Evolutionary conservation across 139 green algal species (phyloP).

Genomic region (Tetraselmis chui): DNA sequence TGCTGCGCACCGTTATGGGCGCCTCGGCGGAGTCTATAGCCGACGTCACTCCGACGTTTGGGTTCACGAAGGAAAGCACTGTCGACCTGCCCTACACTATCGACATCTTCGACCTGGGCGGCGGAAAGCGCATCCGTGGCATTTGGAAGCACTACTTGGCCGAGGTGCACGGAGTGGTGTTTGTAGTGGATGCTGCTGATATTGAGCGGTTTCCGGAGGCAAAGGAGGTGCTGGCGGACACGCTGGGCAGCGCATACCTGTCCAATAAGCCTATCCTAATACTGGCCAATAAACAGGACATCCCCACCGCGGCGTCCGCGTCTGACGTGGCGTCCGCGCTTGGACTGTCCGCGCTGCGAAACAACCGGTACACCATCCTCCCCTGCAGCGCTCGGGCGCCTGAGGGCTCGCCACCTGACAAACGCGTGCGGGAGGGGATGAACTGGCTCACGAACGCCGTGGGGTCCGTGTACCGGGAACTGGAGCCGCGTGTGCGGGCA

Average conservation of each 20-base stretch:
- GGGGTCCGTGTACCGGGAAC: background rate
- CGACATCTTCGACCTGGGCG: slow-evolving; percentile 47
- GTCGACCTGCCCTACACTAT: slow-evolving; percentile 13
- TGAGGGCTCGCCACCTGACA: slow-evolving; percentile 9
- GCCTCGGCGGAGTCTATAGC: slow-evolving; percentile 23
- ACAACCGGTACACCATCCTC: slow-evolving; percentile 36
- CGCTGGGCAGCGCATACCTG: slow-evolving; percentile 21
- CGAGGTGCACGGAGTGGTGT: slow-evolving; percentile 45
- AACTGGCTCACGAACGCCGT: slow-evolving; percentile 15
- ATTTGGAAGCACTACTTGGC: slow-evolving; percentile 47
- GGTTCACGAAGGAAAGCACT: slow-evolving; percentile 30
- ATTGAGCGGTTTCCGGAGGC: slow-evolving; percentile 34
- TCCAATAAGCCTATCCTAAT: slow-evolving; percentile 39
- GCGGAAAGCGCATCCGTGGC: slow-evolving; percentile 36
- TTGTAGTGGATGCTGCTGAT: slow-evolving; percentile 49
- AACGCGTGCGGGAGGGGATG: slow-evolving; percentile 19
- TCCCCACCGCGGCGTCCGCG: slow-evolving; percentile 16
- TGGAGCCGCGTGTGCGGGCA: background rate
- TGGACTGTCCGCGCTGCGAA: slow-evolving; percentile 12
- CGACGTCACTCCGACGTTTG: slow-evolving; percentile 31
- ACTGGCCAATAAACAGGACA: slow-evolving; percentile 56
- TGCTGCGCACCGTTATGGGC: slow-evolving; percentile 29
- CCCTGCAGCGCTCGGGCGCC: slow-evolving; percentile 22
- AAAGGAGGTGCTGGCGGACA: slow-evolving; percentile 19
- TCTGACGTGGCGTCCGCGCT: slow-evolving; percentile 24